Evolutionary conservation across 1,139 yeast genomes (phyloP).

Genomic region (Protomyces gravidus): DNA sequence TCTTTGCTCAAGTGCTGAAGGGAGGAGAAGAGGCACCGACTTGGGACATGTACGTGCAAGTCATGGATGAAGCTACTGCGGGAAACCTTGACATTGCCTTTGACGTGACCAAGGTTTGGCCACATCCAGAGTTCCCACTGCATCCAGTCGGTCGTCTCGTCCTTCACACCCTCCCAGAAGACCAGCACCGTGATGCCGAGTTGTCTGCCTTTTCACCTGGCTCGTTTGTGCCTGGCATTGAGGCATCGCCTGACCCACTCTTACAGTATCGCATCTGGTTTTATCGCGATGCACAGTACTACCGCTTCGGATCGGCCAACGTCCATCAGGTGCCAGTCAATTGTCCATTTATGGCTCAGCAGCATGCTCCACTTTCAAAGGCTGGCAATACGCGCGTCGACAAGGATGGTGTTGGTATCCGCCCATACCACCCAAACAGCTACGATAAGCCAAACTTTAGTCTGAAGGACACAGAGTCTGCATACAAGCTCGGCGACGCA

Average conservation of each 20-base stretch:
- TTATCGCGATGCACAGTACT: slow-evolving; percentile 59
- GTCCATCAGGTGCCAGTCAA: slow-evolving; percentile 66
- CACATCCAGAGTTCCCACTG: slow-evolving; percentile 55
- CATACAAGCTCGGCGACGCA: slow-evolving; percentile 12
- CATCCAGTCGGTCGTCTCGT: slow-evolving; percentile 56
- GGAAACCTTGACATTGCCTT: slow-evolving; percentile 47
- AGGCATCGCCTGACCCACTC: slow-evolving; percentile 58
- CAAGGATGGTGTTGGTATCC: slow-evolving; percentile 69
- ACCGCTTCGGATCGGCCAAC: slow-evolving; percentile 55
- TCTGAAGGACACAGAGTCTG: slow-evolving; percentile 6
- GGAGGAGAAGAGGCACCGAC: slow-evolving; percentile 53
- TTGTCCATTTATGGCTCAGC: slow-evolving; percentile 34
- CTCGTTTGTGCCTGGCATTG: slow-evolving; percentile 58
- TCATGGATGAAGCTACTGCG: slow-evolving; percentile 62
- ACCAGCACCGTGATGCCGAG: slow-evolving; percentile 57
- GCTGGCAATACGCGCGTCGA: slow-evolving; percentile 83
- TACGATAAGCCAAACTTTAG: slow-evolving; percentile 15
- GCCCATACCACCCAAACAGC: slow-evolving; percentile 48
- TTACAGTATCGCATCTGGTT: slow-evolving; percentile 57
- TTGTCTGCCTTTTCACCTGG: slow-evolving; percentile 60
- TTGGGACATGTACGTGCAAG: slow-evolving; percentile 63
- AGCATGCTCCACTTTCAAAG: slow-evolving; percentile 47
- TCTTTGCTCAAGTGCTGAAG: slow-evolving; percentile 55
- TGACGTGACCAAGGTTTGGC: slow-evolving; percentile 65
- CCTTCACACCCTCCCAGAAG: slow-evolving; percentile 54